Percentiles rank a stretch among this genome's conserved stretches.
Conservation (phyloP, 1,284 basidiomycete species). For the Ceratobasidium papillatum region DNA sequence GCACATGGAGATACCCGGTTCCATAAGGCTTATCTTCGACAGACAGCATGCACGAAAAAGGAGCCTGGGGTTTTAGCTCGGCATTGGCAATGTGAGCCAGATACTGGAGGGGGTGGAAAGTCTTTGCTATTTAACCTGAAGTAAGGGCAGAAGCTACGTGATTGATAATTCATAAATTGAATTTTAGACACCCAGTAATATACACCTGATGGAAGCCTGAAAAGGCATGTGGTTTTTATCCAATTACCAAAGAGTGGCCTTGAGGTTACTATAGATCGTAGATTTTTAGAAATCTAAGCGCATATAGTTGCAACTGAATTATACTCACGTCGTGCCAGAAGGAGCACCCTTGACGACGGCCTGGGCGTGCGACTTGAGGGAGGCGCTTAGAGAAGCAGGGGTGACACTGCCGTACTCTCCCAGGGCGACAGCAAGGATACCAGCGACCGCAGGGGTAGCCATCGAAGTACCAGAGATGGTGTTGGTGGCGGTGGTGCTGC, state of each 20-base stretch:
- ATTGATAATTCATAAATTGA: neutral
- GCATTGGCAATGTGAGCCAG: too few species aligned
- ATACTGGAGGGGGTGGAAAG: too few species aligned
- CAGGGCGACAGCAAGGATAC: conserved; percentile 23
- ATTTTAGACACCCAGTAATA: neutral
- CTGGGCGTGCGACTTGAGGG: conserved; percentile 9
- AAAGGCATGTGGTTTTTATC: neutral
- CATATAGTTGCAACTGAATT: neutral
- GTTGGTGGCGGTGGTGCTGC: conserved; percentile 64
- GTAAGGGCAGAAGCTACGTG: too few species aligned
- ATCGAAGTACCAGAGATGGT: conserved; percentile 80
- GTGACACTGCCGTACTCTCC: neutral
- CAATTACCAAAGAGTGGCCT: conserved; percentile 27
- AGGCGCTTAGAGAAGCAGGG: conserved; percentile 10
- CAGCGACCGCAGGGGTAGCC: conserved; percentile 54
- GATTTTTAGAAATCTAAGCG: neutral
- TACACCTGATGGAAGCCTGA: neutral
- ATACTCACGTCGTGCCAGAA: conserved; percentile 19
- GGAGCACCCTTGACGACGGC: conserved; percentile 19
- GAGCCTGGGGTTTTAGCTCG: too few species aligned
- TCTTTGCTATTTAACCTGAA: too few species aligned
- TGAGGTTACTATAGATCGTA: conserved; percentile 19
- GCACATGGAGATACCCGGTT: neutral
- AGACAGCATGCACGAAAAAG: too few species aligned
- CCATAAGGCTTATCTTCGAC: neutral